Conservation (phyloP, 495 filamentous ascomycete species). For the Xanthoparmelia taractica region DNA sequence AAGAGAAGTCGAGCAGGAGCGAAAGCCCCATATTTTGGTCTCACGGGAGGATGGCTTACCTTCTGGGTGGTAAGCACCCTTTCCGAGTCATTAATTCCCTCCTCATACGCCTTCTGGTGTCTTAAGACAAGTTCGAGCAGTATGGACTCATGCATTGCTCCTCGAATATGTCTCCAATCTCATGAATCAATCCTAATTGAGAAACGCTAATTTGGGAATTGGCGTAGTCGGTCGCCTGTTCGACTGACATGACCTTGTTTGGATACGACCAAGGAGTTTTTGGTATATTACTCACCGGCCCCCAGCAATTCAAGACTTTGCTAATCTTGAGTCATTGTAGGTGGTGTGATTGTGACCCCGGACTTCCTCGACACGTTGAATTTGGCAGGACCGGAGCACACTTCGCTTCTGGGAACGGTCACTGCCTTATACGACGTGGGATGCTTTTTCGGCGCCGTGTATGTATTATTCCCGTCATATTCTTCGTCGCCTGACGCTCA, state of each 20-base stretch:
- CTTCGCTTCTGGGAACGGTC: constrained; percentile 47
- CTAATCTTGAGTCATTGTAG: constrained; percentile 22
- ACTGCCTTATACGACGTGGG: constrained; percentile 56
- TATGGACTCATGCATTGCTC: background rate
- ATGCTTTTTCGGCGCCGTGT: constrained; percentile 19
- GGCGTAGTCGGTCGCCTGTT: constrained; percentile 40
- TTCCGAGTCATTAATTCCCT: background rate
- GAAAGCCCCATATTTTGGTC: constrained; percentile 44
- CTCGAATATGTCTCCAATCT: background rate
- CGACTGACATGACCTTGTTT: constrained; percentile 52
- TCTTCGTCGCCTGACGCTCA: background rate
- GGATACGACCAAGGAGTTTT: constrained; percentile 56
- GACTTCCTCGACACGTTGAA: constrained; percentile 49
- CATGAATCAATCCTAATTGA: background rate
- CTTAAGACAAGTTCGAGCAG: background rate
- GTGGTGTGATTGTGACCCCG: constrained; percentile 49
- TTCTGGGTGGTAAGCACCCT: constrained; percentile 49
- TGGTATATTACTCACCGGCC: constrained; percentile 24
- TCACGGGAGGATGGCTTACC: constrained; percentile 50
- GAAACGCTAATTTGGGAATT: background rate
- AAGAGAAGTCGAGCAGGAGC: constrained; percentile 6
- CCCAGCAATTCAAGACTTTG: constrained; percentile 14
- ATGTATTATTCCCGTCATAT: background rate
- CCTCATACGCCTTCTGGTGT: background rate
- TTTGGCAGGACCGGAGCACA: constrained; percentile 42